Percentiles rank a stretch among this genome's conserved stretches.
phyloP scores from a whole-genome alignment of 2,329 filamentous ascomycete species.

The Blumeria hordei region DNA sequence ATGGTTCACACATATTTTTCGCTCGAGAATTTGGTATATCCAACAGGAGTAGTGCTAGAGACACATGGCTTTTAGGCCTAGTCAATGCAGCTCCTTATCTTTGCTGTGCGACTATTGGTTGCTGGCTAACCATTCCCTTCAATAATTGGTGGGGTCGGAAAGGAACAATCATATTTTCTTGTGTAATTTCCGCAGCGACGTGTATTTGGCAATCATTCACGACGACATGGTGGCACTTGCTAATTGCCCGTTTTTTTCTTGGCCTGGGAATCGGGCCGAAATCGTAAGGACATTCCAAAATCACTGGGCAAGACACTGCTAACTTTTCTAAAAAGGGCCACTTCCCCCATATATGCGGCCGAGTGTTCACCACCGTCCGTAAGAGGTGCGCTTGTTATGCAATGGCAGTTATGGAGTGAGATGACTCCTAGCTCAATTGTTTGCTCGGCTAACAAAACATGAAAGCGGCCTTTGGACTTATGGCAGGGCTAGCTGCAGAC shows the following conservation, averaged over 20 bases:
- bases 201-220: constrained; percentile 34
- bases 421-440: neutral
- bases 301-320: neutral
- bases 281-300: neutral
- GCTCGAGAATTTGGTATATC: constrained; percentile 21
- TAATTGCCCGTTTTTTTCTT: constrained; percentile 29
- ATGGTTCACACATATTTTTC: constrained; percentile 21
- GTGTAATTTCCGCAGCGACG: constrained; percentile 34
- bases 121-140: constrained; percentile 36
- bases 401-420: constrained; percentile 47
- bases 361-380: constrained; percentile 28
- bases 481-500: constrained; percentile 18
- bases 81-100: constrained; percentile 26
- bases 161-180: constrained; percentile 37
- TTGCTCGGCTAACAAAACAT: neutral
- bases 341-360: constrained; percentile 23
- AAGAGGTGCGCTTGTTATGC: constrained; percentile 41
- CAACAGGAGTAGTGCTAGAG: constrained; percentile 15
- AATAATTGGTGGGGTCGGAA: constrained; percentile 34
- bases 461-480: constrained; percentile 27
- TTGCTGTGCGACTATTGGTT: constrained; percentile 26
- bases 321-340: constrained; percentile 7
- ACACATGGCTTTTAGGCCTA: constrained; percentile 32
- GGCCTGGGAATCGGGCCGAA: constrained; percentile 39
- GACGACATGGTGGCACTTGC: constrained; percentile 33